Base-by-base conservation (phyloP, 495 filamentous ascomycete species). In the Staphylotrichum tortipilum region DNA sequence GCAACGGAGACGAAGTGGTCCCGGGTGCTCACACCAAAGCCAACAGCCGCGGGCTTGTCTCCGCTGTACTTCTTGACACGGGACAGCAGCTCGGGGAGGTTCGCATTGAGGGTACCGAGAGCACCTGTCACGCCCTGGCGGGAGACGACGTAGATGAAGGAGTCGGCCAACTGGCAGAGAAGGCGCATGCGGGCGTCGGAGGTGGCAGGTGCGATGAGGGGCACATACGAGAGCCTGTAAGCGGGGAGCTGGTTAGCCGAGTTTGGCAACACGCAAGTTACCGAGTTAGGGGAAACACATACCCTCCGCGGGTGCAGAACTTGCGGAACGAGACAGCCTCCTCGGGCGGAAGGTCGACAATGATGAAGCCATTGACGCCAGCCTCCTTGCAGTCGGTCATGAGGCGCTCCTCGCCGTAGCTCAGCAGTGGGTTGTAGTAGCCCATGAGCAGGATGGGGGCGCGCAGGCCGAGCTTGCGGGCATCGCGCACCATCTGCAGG, bases 111-210 rank as follows among this genome's bases (percentile, higher is more conserved):
- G 23, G 78, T 81, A 24, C 90, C 89, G 0, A 83, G 83, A 18
- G 88, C 92, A 56, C 92, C 92, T 2, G 92, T 98, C 29, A 96
- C 89, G 53, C 92, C 92, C 88, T 96, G 95, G 52, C 91, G 79
- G 3, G 92, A 97, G 18, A 97, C 94, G 49, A 99, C 92, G 65
- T 99, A 99, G 69, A 99, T 94, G 74, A 99, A 99, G 8, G 89
- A 95, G 68, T 97, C 91, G 57, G 94, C 92, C 42, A 99, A 94
- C 68, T 86, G 83, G 78, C 92, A 99, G 19, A 99, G 81, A 4
- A 95, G 72, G 69, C 89, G 89, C 88, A 97, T 91, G 48, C 92
- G 87, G 38, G 79, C 67, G 48, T 92, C 86, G n/a, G 89, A 91
- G 1, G 92, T 96, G 3, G 91, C 81, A 18, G 92, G 92, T 12